Conservation (phyloP, 2,329 filamentous ascomycete species). For the Penicillium sp. region DNA sequence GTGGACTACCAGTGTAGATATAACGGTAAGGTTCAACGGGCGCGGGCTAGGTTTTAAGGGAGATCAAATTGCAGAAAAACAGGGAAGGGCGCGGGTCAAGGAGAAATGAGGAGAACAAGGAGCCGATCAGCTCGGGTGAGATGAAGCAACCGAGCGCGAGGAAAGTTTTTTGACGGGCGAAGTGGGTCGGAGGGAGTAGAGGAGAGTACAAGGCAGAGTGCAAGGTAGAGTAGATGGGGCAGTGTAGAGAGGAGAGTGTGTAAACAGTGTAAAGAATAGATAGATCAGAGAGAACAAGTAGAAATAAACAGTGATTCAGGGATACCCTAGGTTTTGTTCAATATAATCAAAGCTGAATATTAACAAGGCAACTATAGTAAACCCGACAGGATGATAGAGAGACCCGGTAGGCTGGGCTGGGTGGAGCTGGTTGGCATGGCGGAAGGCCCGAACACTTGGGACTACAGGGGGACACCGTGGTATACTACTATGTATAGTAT, state of each 20-base stretch:
- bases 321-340: too few species aligned
- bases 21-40: too few species aligned
- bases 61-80: background rate
- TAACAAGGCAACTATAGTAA: too few species aligned
- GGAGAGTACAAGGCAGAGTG: background rate
- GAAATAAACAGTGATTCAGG: too few species aligned
- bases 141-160: slow-evolving; percentile 1
- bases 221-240: background rate
- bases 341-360: too few species aligned
- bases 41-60: background rate
- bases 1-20: background rate
- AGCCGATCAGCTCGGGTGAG: slow-evolving; percentile 1
- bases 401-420: too few species aligned
- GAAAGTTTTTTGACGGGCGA: slow-evolving; percentile 10
- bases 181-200: slow-evolving; percentile 1
- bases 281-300: too few species aligned
- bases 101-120: slow-evolving; percentile 3
- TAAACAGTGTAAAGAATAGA: too few species aligned
- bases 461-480: background rate
- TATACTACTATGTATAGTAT: too few species aligned
- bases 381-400: slow-evolving; percentile 1
- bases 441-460: background rate
- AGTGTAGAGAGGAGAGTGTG: background rate
- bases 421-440: slow-evolving; percentile 1
- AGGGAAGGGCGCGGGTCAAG: background rate